Evolutionary conservation across 768 basidiomycete species (phyloP).

Genomic region (Amanita molliuscula): DNA sequence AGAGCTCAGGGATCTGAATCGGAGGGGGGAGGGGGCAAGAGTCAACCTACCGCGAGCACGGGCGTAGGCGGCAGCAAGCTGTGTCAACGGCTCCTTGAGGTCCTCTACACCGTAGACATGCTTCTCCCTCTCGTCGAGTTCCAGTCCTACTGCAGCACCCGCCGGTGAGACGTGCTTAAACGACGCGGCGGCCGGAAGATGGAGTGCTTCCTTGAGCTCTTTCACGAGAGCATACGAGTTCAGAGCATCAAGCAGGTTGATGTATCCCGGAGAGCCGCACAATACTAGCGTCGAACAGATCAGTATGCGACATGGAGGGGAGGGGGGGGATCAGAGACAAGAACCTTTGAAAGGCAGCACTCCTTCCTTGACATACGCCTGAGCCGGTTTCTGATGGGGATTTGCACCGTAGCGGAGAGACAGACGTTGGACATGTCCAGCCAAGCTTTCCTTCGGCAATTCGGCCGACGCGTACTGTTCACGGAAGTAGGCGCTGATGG

Average conservation of each 20-base stretch:
- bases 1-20: not conserved
- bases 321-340: conserved; percentile 6
- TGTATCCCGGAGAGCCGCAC: conserved; percentile 93
- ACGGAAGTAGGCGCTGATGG: conserved; percentile 94
- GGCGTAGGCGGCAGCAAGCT: conserved; percentile 88
- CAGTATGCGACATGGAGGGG: not conserved
- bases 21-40: not conserved
- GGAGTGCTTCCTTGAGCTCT: conserved; percentile 81
- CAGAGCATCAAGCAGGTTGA: conserved; percentile 95
- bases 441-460: conserved; percentile 46
- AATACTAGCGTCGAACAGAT: conserved; percentile 45
- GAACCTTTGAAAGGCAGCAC: conserved; percentile 90
- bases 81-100: conserved; percentile 80
- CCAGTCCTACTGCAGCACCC: conserved; percentile 87
- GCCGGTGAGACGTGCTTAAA: conserved; percentile 99
- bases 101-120: conserved; percentile 96
- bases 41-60: conserved; percentile 72
- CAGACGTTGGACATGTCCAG: conserved; percentile 70
- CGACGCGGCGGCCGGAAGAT: conserved; percentile 91
- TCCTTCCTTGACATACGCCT: conserved; percentile 85
- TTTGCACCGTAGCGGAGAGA: conserved; percentile 92
- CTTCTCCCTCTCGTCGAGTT: conserved; percentile 75
- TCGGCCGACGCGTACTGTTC: conserved; percentile 90
- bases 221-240: conserved; percentile 95
- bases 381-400: conserved; percentile 97